These are phyloP conservation scores for Fraxinus paxiana DNA, from an alignment of 305 asterid genomes.

Conservation along the genomic window DNA sequence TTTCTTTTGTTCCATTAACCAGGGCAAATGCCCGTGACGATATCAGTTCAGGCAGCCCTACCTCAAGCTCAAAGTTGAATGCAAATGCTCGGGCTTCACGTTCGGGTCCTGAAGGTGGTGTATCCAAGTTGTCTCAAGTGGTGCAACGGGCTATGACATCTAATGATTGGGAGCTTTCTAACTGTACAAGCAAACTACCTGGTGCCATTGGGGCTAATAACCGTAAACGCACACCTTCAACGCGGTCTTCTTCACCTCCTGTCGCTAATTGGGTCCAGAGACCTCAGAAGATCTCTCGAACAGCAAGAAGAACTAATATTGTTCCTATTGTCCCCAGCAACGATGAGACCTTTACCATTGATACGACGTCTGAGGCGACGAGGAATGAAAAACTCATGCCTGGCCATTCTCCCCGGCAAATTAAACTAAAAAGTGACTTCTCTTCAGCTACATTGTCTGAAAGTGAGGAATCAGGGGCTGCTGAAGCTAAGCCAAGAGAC, in stretches of 20 bases:
- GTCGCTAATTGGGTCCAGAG: slow-evolving; percentile 84
- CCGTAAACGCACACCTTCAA: slow-evolving; percentile 71
- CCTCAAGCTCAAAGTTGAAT: slow-evolving; percentile 69
- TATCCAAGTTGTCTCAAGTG: slow-evolving; percentile 62
- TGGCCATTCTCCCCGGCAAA: slow-evolving; percentile 64
- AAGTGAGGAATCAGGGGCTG: slow-evolving; percentile 80
- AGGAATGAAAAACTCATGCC: slow-evolving; percentile 55
- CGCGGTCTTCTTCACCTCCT: slow-evolving; percentile 81
- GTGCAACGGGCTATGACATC: slow-evolving; percentile 51
- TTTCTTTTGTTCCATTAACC: slow-evolving; percentile 25
- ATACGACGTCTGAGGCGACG: slow-evolving; percentile 36
- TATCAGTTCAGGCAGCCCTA: slow-evolving; percentile 76
- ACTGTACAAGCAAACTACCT: slow-evolving; percentile 62
- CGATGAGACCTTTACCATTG: slow-evolving; percentile 51
- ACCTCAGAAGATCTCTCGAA: slow-evolving; percentile 76
- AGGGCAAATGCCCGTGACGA: slow-evolving; percentile 76
- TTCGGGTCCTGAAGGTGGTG: slow-evolving; percentile 54
- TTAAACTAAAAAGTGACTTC: slow-evolving; percentile 60
- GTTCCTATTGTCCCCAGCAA: slow-evolving; percentile 60
- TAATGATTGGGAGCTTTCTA: slow-evolving; percentile 82
- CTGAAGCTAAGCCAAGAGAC: slow-evolving; percentile 59
- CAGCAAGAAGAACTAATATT: slow-evolving; percentile 73
- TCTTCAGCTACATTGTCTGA: slow-evolving; percentile 72
- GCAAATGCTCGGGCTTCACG: slow-evolving; percentile 74
- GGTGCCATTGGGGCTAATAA: slow-evolving; percentile 50